These are phyloP conservation scores for Isoetes taiwanensis DNA, from an alignment of 75 land plant species.

Conservation along the genomic window DNA sequence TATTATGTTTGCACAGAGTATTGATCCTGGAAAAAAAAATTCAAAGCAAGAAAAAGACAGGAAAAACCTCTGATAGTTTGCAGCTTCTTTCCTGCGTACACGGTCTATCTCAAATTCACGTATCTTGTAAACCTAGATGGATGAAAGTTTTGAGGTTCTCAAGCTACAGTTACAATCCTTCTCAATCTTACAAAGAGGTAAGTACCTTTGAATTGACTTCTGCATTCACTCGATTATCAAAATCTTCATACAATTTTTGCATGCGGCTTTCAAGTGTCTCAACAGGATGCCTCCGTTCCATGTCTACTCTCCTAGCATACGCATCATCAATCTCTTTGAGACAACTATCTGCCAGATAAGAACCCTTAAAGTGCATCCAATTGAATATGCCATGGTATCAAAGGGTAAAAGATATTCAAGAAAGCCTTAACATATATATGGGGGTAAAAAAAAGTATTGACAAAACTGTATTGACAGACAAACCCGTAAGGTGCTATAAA, in stretches of 20 bases:
- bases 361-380: too few relatives aligned
- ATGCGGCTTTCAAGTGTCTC: slow-evolving; percentile 15
- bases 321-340: slow-evolving; percentile 17
- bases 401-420: too few relatives aligned
- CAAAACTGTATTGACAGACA: too few relatives aligned
- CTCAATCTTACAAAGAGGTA: neutral
- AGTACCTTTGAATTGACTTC: slow-evolving; percentile 22
- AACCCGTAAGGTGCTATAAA: too few relatives aligned
- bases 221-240: slow-evolving; percentile 19
- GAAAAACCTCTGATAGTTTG: slow-evolving; percentile 13
- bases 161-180: neutral
- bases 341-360: slow-evolving; percentile 10
- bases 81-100: slow-evolving; percentile 17
- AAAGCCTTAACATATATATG: too few relatives aligned
- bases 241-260: slow-evolving; percentile 10
- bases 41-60: neutral
- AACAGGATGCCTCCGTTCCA: neutral
- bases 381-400: too few relatives aligned
- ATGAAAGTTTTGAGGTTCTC: neutral
- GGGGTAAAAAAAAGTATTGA: too few relatives aligned
- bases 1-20: neutral
- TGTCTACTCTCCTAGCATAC: slow-evolving; percentile 8
- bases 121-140: slow-evolving; percentile 5
- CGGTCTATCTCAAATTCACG: slow-evolving; percentile 17
- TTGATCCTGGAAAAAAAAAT: neutral